These are phyloP conservation scores for Obelidium mucronatum DNA, from an alignment of 192 early-diverging fungal species.

Conservation along the genomic window DNA sequence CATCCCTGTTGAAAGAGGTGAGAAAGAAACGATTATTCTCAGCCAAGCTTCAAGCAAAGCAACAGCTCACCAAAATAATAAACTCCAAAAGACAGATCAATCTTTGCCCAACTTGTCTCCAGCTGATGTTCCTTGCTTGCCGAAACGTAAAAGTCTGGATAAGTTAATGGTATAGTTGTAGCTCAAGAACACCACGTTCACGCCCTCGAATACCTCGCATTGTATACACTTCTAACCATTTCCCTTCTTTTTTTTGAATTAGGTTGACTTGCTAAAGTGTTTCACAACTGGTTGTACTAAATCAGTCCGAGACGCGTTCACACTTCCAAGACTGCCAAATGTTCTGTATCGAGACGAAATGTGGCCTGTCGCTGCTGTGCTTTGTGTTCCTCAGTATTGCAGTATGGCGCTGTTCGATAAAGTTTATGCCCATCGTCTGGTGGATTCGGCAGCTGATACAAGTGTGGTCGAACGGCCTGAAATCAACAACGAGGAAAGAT, in stretches of 20 bases:
- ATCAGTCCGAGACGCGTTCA: no score
- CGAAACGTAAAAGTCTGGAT: not conserved
- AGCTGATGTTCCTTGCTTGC: not conserved
- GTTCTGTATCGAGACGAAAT: constrained; percentile 35
- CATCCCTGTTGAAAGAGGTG: no score
- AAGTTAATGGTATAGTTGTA: not conserved
- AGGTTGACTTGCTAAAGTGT: not conserved
- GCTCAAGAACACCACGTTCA: no score
- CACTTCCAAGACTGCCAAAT: not conserved
- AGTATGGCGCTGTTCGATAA: constrained; percentile 43
- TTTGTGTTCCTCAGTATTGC: constrained; percentile 39
- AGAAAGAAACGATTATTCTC: no score
- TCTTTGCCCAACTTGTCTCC: no score
- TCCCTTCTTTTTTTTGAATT: not conserved
- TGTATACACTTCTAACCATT: not conserved
- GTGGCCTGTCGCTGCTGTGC: constrained; percentile 35
- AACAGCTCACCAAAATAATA: no score
- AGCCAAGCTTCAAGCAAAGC: no score
- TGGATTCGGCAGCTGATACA: no score
- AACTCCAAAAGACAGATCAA: no score
- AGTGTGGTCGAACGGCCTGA: no score
- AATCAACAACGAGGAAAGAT: no score
- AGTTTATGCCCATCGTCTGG: not conserved
- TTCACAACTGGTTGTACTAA: not conserved
- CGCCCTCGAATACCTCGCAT: no score